These are phyloP conservation scores for Crithidia brevicula DNA, from an alignment of 208 protist species.

Conservation along the genomic window DNA sequence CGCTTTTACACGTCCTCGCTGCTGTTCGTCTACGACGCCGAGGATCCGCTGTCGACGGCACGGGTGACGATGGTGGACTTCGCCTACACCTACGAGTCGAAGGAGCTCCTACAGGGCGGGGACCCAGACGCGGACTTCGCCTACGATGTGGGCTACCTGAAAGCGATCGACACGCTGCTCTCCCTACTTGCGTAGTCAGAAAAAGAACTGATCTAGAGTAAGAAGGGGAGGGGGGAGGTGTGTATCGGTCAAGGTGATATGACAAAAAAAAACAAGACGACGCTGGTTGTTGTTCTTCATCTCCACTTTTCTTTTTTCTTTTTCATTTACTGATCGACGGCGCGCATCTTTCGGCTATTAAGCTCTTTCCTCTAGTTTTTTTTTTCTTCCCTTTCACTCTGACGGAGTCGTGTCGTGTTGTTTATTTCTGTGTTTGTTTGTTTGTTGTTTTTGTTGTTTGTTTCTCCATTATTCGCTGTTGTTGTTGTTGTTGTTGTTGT, in stretches of 20 bases:
- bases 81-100: conserved; percentile 84
- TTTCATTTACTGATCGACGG: neutral
- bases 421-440: neutral
- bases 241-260: neutral
- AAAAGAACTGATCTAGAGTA: no score
- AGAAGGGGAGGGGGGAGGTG: no score
- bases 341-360: neutral
- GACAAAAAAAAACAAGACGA: neutral
- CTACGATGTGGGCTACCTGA: conserved; percentile 79
- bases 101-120: conserved; percentile 58
- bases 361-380: neutral
- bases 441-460: conserved; percentile 16
- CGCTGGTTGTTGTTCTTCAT: neutral
- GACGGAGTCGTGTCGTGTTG: neutral
- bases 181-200: conserved; percentile 52
- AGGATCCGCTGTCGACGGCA: conserved; percentile 53
- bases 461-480: no score
- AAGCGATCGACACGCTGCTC: conserved; percentile 76
- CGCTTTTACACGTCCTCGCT: conserved; percentile 90
- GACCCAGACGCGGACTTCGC: conserved; percentile 65
- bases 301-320: conserved; percentile 21
- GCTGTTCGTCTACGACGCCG: conserved; percentile 88
- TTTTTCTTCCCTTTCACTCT: neutral
- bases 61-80: conserved; percentile 91
- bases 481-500: no score